Evolutionary conservation across 345 rosid species (phyloP).

Genomic region (Geranium brycei): DNA sequence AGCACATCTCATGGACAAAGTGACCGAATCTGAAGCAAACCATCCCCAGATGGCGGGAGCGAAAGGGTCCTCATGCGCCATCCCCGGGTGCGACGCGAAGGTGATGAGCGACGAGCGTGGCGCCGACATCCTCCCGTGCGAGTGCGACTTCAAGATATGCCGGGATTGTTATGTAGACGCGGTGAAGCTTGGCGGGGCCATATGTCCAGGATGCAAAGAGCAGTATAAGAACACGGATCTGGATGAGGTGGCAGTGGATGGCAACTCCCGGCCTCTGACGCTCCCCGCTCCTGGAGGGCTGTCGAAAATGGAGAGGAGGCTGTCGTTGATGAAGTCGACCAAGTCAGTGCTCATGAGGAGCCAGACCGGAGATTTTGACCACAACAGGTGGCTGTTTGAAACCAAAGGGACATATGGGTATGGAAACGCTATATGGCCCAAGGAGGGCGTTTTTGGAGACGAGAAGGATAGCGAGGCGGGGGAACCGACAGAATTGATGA

Average conservation of each 20-base stretch:
- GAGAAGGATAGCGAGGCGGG: slow-evolving; percentile 45
- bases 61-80: slow-evolving; percentile 79
- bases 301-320: slow-evolving; percentile 83
- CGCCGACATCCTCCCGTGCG: slow-evolving; percentile 79
- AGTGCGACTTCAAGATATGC: slow-evolving; percentile 91
- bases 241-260: slow-evolving; percentile 39
- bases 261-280: slow-evolving; percentile 46
- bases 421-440: slow-evolving; percentile 95
- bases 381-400: slow-evolving; percentile 86
- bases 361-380: slow-evolving; percentile 94
- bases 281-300: slow-evolving; percentile 43
- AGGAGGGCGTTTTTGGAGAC: slow-evolving; percentile 66
- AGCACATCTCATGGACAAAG: slow-evolving; percentile 97
- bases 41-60: slow-evolving; percentile 99
- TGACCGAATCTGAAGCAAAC: slow-evolving; percentile 70
- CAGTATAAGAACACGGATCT: slow-evolving; percentile 71
- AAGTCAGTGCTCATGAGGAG: slow-evolving; percentile 79
- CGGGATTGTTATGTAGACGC: slow-evolving; percentile 91
- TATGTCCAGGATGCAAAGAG: slow-evolving; percentile 90
- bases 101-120: slow-evolving; percentile 95
- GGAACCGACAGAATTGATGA: slow-evolving; percentile 67
- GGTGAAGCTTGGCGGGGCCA: slow-evolving; percentile 64
- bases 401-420: slow-evolving; percentile 86
- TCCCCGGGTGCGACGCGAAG: slow-evolving; percentile 89
- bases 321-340: slow-evolving; percentile 86